Conservation (phyloP, 2,329 filamentous ascomycete genomes). For the Alternaria arborescens region DNA sequence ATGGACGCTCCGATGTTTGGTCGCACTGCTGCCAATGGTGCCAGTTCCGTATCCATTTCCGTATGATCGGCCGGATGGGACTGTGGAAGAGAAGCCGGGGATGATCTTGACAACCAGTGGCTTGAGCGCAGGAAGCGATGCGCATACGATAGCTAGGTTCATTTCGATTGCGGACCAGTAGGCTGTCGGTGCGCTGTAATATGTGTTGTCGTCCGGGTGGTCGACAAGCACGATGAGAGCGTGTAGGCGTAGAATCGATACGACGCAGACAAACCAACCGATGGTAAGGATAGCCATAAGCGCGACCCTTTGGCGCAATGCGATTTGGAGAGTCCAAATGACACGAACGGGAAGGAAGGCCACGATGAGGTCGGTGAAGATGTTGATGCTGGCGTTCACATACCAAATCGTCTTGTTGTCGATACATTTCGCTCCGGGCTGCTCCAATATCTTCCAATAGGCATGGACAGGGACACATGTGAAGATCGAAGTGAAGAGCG, state of each 20-base stretch:
- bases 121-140: conserved; percentile 42
- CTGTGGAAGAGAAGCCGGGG: conserved; percentile 29
- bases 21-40: conserved; percentile 4
- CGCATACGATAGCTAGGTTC: conserved; percentile 46
- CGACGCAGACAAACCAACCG: conserved; percentile 46
- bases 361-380: conserved; percentile 37
- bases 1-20: not conserved
- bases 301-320: conserved; percentile 30
- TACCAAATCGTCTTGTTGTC: conserved; percentile 31
- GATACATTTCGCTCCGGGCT: conserved; percentile 27
- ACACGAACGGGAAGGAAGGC: conserved; percentile 34
- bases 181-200: conserved; percentile 30
- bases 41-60: conserved; percentile 10
- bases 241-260: conserved; percentile 41
- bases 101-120: conserved; percentile 35
- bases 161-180: conserved; percentile 45
- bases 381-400: conserved; percentile 33
- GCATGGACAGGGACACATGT: conserved; percentile 34
- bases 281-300: conserved; percentile 36
- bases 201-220: conserved; percentile 33
- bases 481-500: conserved; percentile 26
- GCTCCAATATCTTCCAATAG: conserved; percentile 31
- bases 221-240: conserved; percentile 23
- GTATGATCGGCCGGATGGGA: conserved; percentile 17
- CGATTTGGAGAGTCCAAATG: conserved; percentile 37